These are phyloP conservation scores for Zancudomyces culisetae DNA, from an alignment of 371 early-diverging fungal genomes.

Conservation along the genomic window DNA sequence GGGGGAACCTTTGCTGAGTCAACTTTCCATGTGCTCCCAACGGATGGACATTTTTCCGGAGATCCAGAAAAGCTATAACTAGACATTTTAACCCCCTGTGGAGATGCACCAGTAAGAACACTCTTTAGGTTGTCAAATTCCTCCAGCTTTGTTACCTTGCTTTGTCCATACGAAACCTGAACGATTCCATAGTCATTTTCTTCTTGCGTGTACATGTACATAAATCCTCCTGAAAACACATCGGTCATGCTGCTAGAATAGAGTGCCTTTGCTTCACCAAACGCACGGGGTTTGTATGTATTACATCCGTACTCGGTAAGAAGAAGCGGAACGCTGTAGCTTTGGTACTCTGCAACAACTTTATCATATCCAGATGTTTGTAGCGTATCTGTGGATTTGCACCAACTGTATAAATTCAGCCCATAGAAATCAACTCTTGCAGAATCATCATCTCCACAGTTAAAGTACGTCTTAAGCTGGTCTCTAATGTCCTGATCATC, in stretches of 20 bases:
- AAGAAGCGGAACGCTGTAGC: conserved; percentile 7
- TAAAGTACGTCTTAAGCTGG: conserved; percentile 36
- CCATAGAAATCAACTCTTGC: conserved; percentile 41
- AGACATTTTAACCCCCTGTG: conserved; percentile 22
- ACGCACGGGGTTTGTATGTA: conserved; percentile 5
- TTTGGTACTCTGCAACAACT: not conserved
- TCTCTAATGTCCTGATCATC: conserved; percentile 39
- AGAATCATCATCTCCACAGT: conserved; percentile 33
- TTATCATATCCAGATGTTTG: conserved; percentile 18
- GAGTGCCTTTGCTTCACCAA: conserved; percentile 21
- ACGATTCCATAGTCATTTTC: conserved; percentile 46
- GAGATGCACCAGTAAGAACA: conserved; percentile 1
- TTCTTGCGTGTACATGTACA: conserved; percentile 49
- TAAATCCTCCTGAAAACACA: conserved; percentile 45
- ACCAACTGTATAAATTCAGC: conserved; percentile 10
- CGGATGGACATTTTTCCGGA: conserved; percentile 33
- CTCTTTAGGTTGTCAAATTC: conserved; percentile 8
- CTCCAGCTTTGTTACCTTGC: not conserved
- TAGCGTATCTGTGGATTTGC: conserved; percentile 5
- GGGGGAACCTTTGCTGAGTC: conserved; percentile 33
- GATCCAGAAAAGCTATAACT: conserved; percentile 25
- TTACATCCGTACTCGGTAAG: conserved; percentile 13
- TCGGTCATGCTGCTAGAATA: conserved; percentile 39
- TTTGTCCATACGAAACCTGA: conserved; percentile 8
- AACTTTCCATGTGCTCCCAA: conserved; percentile 34